Base-by-base conservation (phyloP, 148 eudicot species). In the Agrostemma githago region DNA sequence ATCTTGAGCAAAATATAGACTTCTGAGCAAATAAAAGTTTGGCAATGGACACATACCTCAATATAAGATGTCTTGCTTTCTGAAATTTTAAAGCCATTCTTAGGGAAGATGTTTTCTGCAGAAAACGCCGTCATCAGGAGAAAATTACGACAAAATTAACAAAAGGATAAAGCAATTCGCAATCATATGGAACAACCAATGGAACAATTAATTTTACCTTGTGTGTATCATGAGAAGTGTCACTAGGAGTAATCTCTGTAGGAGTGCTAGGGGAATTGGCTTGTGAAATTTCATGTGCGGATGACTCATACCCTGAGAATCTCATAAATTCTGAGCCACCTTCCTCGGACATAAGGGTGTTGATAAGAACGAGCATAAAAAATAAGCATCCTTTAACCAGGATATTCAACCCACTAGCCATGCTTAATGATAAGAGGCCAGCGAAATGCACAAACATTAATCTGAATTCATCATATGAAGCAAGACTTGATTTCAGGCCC, bases 371-470 rank as follows among this genome's bases (percentile, higher is more conserved):
- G 69, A 86, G 75, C 64, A 85, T 79, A 38, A 81, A 69, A 69
- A 79, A 80, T 78, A 92, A 57, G 78, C 91, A 90, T 51, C 90
- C 88, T 70, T 81, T 89, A 44, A 80, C 88, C 71, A 90, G 76
- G 81, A 88, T 80, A 71, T 80, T 84, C 76, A 89, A 56, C 38
- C 96, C 89, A 44, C 66, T 83, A 14, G 41, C 77, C 63, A 79
- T 83, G 81, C 85, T 62, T 11, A 86, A 75, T 5, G 91, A 88
- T 19, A 93, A 81, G 83, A 93, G 73, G 71, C 94, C 88, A 48
- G 76, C 71, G 71, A 93, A 86, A 78, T 91, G 91, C 72, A 91
- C 63, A 76, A 93, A 77, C 88, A 93, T 86, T 82, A 81, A 42
- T 79, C 76, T 85, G 46, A 84, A 82, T 42, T 77, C 87, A 53